Evolutionary conservation across 305 asterid species (phyloP).

Genomic region (Rubia balearica): DNA sequence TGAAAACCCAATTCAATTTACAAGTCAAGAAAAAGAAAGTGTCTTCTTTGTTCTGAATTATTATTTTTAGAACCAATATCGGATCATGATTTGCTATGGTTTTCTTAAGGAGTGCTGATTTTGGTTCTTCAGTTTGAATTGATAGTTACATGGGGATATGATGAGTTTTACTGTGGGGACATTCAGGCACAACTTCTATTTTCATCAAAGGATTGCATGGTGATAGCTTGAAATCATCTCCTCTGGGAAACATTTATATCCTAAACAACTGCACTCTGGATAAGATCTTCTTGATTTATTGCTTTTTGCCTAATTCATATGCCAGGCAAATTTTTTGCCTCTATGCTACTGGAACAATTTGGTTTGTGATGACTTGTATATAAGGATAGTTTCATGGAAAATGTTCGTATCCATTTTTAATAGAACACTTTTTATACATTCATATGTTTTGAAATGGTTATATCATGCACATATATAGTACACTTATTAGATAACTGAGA

Average conservation of each 20-base stretch:
- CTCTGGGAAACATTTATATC: slow-evolving; percentile 14
- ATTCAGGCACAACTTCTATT: slow-evolving; percentile 9
- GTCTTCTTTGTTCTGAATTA: no score
- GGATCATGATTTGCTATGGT: no score
- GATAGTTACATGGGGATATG: neutral
- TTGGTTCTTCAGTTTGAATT: no score
- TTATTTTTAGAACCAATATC: no score
- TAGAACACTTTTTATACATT: neutral
- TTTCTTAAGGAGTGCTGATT: no score
- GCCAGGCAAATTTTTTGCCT: no score
- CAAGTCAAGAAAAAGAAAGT: no score
- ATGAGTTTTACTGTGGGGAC: slow-evolving; percentile 14
- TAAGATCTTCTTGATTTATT: slow-evolving; percentile 11
- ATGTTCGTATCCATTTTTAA: neutral
- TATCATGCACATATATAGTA: no score
- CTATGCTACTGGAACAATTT: neutral
- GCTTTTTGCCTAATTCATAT: neutral
- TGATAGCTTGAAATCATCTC: no score
- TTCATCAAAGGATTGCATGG: neutral
- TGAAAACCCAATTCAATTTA: no score
- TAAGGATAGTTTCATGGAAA: no score
- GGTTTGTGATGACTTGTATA: neutral
- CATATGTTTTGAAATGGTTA: neutral
- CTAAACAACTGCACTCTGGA: slow-evolving; percentile 19
- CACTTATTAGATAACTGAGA: no score